Evolutionary conservation across 2,329 filamentous ascomycete species (phyloP), one percentile per base, ranked within the genome.

Genomic region (Alternaria incomplexa): DNA sequence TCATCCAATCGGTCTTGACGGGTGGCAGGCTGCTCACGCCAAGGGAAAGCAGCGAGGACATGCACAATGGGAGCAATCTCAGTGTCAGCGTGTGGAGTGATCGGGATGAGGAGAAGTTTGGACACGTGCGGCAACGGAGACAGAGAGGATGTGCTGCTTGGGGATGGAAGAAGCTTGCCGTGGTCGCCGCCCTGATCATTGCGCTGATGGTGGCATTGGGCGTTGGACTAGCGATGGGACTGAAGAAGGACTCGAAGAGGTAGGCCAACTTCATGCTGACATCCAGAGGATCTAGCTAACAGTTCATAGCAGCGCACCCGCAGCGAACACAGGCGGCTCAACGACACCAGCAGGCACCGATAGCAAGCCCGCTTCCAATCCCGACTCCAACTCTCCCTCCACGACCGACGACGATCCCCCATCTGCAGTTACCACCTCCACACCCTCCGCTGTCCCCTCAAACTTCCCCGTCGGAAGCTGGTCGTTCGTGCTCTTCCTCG

Each of bases 391-490:
- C 30, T 52, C 62, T 4, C 56, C 54, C 22, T 58, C 63, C 12
- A 46, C 56, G 12, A 62, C 64, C 22, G 58, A 62, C 22, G 58
- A 62, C 23, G 47, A 62, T 6, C 58, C 71, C 13, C 45, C 68
- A 5, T 60, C 67, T 43, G 58, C 68, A n/a, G 57, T 65, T 13
- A 62, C 71, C 4, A 64, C 73, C 12, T 59, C 68, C 6, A 59
- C 74, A 6, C 53, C 66, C 5, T 66, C 64, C 2, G 47, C 72
- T 22, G 58, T 66, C 5, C 72, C 74, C 17, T 66, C 73, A 12
- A 74, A 79, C 56, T 91, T 91, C 69, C 90, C 90, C 2, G 79
- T 85, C 1, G 90, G 90, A 6, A 84, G 86, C n/a, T 91, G 88
- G 76, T 82, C 85, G 40, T 82, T 92, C 68, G 81, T 85, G 7